Conservation (phyloP, 371 early-diverging fungal genomes). For the Mucor circinelloides region DNA sequence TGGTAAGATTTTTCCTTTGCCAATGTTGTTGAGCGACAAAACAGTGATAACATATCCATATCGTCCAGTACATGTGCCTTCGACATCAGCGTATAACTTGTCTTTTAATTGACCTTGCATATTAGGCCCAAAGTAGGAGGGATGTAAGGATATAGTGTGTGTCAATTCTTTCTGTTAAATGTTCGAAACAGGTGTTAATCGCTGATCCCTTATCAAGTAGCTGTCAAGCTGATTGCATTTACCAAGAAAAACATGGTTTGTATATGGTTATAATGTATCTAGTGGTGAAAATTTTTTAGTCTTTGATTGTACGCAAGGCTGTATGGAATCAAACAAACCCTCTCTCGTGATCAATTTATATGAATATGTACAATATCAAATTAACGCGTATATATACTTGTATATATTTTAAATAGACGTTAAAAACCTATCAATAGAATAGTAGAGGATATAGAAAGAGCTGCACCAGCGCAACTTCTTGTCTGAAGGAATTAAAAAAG, state of each 20-base stretch:
- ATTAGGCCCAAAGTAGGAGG: constrained; percentile 87
- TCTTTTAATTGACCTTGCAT: constrained; percentile 78
- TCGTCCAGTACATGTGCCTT: constrained; percentile 93
- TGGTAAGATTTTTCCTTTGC: constrained; percentile 86
- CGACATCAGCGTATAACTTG: constrained; percentile 90
- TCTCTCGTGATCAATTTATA: not conserved
- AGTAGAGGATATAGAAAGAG: not conserved
- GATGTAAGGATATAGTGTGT: constrained; percentile 92
- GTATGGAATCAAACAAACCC: not conserved
- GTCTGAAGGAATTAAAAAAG: not conserved
- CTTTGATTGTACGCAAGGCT: not conserved
- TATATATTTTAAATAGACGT: not conserved
- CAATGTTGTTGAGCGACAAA: constrained; percentile 73
- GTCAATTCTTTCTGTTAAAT: constrained; percentile 72
- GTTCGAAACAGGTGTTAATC: not conserved
- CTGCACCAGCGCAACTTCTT: not conserved
- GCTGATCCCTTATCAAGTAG: not conserved
- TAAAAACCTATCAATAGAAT: not conserved
- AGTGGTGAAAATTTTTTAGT: not conserved
- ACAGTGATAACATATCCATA: constrained; percentile 95
- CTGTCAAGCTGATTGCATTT: not conserved
- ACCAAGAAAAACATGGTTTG: constrained; percentile 25
- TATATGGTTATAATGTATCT: not conserved
- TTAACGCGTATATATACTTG: constrained; percentile 1
- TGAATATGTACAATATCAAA: not conserved